These are phyloP conservation scores for Nevesoporus exiguus DNA, from an alignment of 768 basidiomycete genomes.

Conservation along the genomic window DNA sequence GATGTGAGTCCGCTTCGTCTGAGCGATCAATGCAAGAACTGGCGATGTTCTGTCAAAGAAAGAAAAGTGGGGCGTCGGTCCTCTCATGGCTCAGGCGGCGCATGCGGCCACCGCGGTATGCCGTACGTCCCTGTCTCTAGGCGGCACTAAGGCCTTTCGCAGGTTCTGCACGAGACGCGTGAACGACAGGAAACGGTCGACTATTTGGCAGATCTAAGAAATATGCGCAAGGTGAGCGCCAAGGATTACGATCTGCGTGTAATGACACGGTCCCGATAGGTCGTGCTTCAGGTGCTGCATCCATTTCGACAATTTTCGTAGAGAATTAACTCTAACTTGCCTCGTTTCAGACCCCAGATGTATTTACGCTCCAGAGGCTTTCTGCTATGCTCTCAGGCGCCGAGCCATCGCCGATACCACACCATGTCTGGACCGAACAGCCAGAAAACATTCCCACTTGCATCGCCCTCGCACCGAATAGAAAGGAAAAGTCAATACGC, in stretches of 20 bases:
- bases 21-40: neutral
- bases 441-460: slow-evolving; percentile 43
- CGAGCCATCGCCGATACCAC: slow-evolving; percentile 28
- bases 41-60: slow-evolving; percentile 21
- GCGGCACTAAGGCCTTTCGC: neutral
- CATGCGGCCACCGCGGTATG: slow-evolving; percentile 42
- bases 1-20: slow-evolving; percentile 30
- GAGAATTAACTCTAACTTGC: neutral
- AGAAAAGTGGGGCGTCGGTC: slow-evolving; percentile 43
- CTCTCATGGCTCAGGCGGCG: slow-evolving; percentile 43
- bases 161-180: slow-evolving; percentile 41
- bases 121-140: neutral
- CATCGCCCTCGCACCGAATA: slow-evolving; percentile 42
- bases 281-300: slow-evolving; percentile 37
- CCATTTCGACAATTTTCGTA: neutral
- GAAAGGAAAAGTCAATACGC: slow-evolving; percentile 36
- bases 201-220: slow-evolving; percentile 37
- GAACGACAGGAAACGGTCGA: slow-evolving; percentile 36
- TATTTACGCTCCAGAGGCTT: slow-evolving; percentile 32
- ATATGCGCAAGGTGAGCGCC: slow-evolving; percentile 40
- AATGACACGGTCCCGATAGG: slow-evolving; percentile 23
- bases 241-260: neutral
- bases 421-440: slow-evolving; percentile 44
- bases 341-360: slow-evolving; percentile 31
- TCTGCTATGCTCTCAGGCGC: slow-evolving; percentile 24